Base-by-base conservation (phyloP, 2,329 filamentous ascomycete genomes). In the Dactylella cylindrospora region DNA sequence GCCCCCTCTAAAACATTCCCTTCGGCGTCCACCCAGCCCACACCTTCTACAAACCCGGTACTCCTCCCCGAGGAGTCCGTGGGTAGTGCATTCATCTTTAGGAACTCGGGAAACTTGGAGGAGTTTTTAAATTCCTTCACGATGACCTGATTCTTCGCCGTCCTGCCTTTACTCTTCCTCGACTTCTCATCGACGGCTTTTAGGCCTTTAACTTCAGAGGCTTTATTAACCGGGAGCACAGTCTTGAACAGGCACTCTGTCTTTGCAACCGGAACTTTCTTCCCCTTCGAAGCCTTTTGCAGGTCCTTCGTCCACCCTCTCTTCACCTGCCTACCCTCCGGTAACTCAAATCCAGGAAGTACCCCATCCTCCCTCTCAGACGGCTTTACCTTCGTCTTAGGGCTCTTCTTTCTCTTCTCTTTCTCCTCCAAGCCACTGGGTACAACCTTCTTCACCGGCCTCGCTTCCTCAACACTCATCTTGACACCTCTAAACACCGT, bases 121-220 rank as follows among this genome's bases (percentile, higher is more conserved):
- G 86, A 90, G 71, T 89, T 90, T 68, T 86, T 82, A 70, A 96
- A 97, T 71, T 98, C 93, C 72, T 97, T 90, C 2, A 97, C 79
- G 3, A 88, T 76, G 1, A 84, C 78, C 66, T 80, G 81, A 71
- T 80, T 82, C 67, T 82, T 83, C 67, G 80, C 83, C 67, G 78
- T 78, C 65, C 77, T 76, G n/a, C 74, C 72, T 10, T 73, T 70
- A 15, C 72, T 71, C 5, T 76, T 73, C 23, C 76, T 74, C 1
- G 64, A 43, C 65, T 72, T 72, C 20, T 70, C 69, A 12, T 71
- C 70, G 17, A 43, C 43, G n/a, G 62, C 53, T 12, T 49, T 39
- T 5, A 26, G 23, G 20, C 28, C 47, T 17, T 45, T 49, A 9
- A 35, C 26, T 5, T 39, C 38, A 23, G 73, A 71, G 6, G 73